Evolutionary conservation across 2,329 filamentous ascomycete species (phyloP), one percentile per base, ranked within the genome.

Genomic region (Beauveria brongniartii): DNA sequence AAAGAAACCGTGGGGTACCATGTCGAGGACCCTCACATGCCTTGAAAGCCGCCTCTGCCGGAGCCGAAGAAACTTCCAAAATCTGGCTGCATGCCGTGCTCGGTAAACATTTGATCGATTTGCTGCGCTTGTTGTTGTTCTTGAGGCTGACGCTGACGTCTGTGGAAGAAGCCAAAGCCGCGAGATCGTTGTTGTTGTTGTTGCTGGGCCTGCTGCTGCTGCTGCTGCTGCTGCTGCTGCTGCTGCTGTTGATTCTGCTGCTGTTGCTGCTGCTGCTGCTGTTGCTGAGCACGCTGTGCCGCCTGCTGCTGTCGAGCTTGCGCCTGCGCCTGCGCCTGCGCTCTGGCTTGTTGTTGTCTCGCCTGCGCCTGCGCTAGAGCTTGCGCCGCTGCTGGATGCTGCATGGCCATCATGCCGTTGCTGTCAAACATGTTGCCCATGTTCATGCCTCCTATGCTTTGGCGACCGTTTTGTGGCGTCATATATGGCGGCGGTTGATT

Each of bases 401-500:
- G 61, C 28, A 80, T 69, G 8, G 71, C 65, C 65, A 80, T 69
- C 72, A 81, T 75, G 55, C 69, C 72, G 48, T 76, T 71, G 12
- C 75, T 70, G 63, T 73, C 70, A 61, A 77, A 82, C 74, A 81
- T 77, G 40, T 71, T 67, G 18, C 74, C 66, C 55, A 80, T 73
- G 61, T 72, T 73, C 66, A 82, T 74, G 30, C 74, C 74, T 41
- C 73, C 70, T 54, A 78, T 75, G 4, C 70, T 69, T 50, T 78
- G 74, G 26, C 74, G 71, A 20, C 74, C 71, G 50, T 66, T 67
- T 69, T 66, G 76, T 69, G 86, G 83, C 73, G 89, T 82, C 66
- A 91, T 77, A 68, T 90, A 92, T 43, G 87, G 84, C 18, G 88
- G 87, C 43, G 91, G 78, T 1, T 88, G 84, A 0, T 85, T 86